Evolutionary conservation across 768 basidiomycete genomes (phyloP), one percentile per base, ranked within the genome.

Genomic region (Pulveroboletus frians): DNA sequence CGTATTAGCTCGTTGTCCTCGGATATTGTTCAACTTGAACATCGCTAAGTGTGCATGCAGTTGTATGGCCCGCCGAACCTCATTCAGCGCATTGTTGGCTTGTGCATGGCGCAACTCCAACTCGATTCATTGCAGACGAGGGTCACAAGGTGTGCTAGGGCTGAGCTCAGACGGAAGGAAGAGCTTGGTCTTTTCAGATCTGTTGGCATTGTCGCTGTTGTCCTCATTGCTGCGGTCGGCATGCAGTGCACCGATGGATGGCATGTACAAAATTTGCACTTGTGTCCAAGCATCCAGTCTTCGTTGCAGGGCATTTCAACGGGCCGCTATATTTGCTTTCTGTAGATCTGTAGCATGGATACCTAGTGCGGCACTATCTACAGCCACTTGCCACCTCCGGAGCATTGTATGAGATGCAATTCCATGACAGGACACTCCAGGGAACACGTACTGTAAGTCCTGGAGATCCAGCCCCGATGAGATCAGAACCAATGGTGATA

Each of bases 361-460:
- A 3, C 44, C 39, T 0, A 50, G 27, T 10, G 1, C 20, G 3
- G 10, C 29, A 0, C 1, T n/a, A 21, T 50, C 49, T 0, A 4
- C 8, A 9, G 23, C 41, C 18, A 49, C 48, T 43, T 27, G 9
- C n/a, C n/a, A n/a, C n/a, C n/a, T n/a, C n/a, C n/a, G n/a, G n/a
- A n/a, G n/a, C n/a, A n/a, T n/a, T n/a, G n/a, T n/a, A n/a, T n/a
- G n/a, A n/a, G n/a, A n/a, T n/a, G n/a, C n/a, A n/a, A n/a, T n/a
- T n/a, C n/a, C n/a, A n/a, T 15, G 5, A 23, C 4, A 31, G 27
- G 29, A 39, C 3, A 30, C 20, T 29, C 15, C n/a, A n/a, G n/a
- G n/a, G n/a, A n/a, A n/a, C n/a, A n/a, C n/a, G n/a, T n/a, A 51
- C 44, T 51, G 39, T 9, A 51, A 1, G 0, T 41, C 50, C 26